Evolutionary conservation across 2,329 filamentous ascomycete genomes (phyloP).

Genomic region (Diaporthe batatas): DNA sequence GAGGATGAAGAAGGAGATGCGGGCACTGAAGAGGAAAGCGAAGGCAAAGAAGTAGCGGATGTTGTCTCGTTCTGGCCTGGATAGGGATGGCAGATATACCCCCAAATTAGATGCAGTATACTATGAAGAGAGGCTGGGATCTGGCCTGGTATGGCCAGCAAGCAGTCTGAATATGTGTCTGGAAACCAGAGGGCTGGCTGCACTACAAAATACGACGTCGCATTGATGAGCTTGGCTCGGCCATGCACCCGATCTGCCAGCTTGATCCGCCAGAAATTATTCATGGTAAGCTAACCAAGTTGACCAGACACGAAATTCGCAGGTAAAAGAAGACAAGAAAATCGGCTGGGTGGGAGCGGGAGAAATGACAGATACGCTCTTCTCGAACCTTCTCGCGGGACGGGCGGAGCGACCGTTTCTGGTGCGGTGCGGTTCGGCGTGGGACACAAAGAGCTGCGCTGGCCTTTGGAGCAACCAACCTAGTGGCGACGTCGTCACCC

Average conservation of each 20-base stretch:
- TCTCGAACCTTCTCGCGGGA: conserved; percentile 31
- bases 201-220: background rate
- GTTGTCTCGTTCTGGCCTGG: background rate
- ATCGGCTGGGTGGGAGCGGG: background rate
- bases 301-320: background rate
- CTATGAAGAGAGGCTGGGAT: background rate
- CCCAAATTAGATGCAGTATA: background rate
- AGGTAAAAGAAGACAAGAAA: too few relatives aligned
- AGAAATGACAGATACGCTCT: background rate
- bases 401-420: background rate
- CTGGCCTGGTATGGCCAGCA: background rate
- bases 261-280: background rate
- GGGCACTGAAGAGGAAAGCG: conserved; percentile 82
- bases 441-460: conserved; percentile 20
- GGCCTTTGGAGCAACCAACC: conserved; percentile 17
- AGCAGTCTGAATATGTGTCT: background rate
- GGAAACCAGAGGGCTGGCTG: too few relatives aligned
- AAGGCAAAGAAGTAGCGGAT: conserved; percentile 71
- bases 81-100: background rate
- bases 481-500: background rate
- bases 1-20: conserved; percentile 95
- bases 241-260: conserved; percentile 2
- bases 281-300: background rate
- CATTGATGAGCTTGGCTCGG: conserved; percentile 11
- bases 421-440: background rate